Evolutionary conservation across 2,329 filamentous ascomycete genomes (phyloP), one percentile per base, ranked within the genome.

Genomic region (Lasiodiplodia sp.): DNA sequence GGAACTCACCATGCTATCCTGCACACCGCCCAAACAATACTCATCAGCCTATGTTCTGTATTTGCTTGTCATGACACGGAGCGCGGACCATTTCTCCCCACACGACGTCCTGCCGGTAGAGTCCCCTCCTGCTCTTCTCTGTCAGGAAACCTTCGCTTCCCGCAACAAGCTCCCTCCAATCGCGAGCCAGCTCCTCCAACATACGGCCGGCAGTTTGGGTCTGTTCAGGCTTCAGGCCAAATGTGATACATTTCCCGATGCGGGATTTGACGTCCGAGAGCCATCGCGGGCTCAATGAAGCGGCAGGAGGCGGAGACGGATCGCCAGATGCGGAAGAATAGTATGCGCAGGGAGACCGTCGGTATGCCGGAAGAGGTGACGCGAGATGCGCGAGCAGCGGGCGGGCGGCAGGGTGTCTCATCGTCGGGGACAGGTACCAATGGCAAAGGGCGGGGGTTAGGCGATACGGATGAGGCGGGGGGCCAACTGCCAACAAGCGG

Each of bases 71-170:
- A 14, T n/a, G 55, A 7, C 66, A 44, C 12, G 47, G 51, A 31
- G 47, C 31, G 65, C 82, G 79, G 81, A 93, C 92, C 91, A 94
- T 93, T 78, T 97, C 93, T 37, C 93, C 94, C 93, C 92, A 96
- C 0, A 88, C 89, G 28, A 96, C 90, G 71, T 86, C 84, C 69
- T 92, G 89, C 66, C 85, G 82, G 71, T 88, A 87, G 40, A 95
- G 76, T 0, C 92, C 88, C 56, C 85, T 87, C 63, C 88, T 84
- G 72, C 86, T 85, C 69, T 85, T 83, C 12, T 84, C 86, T 0
- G 89, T 92, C 71, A 96, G 78, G 77, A 89, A 96, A 0, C 93
- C 92, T 74, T 95, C 91, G 68, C 88, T 89, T 0, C 92, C 92
- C 0, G 90, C 91, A 37, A 92, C 80, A 68, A 96, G 80, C 72